phyloP scores from a whole-genome alignment of 306 rosid genomes.

The Prosopis cineraria region DNA sequence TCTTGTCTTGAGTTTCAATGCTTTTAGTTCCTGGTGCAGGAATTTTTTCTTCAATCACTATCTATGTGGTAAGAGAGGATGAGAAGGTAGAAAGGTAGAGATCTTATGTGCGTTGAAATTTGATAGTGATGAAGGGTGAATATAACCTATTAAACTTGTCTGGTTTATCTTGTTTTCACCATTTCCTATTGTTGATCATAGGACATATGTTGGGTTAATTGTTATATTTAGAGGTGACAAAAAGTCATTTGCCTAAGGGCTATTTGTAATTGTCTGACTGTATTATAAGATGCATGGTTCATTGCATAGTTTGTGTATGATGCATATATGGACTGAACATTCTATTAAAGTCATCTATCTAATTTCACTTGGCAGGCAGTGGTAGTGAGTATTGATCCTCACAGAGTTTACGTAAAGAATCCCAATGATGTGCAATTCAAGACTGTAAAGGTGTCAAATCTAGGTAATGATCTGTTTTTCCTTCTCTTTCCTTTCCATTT shows the following conservation, averaged over 20 bases:
- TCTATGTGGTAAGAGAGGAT: background rate
- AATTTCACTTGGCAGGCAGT: slow-evolving; percentile 71
- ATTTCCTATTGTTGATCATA: background rate
- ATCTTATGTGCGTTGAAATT: background rate
- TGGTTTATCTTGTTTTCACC: background rate
- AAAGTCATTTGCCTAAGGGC: slow-evolving; percentile 19
- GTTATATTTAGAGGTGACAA: background rate
- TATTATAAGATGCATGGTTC: slow-evolving; percentile 19
- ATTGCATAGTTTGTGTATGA: background rate
- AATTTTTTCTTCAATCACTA: background rate
- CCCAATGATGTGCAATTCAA: slow-evolving; percentile 75
- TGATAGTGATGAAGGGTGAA: background rate
- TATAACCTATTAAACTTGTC: background rate
- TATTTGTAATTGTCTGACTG: background rate
- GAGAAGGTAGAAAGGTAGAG: background rate
- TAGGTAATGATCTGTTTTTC: slow-evolving; percentile 48
- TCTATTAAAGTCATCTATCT: background rate
- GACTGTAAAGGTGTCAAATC: slow-evolving; percentile 59
- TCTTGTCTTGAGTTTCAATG: background rate
- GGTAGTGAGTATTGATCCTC: slow-evolving; percentile 95
- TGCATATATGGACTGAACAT: slow-evolving; percentile 14
- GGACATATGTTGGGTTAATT: background rate
- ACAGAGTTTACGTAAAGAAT: slow-evolving; percentile 72
- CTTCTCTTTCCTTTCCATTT: background rate
- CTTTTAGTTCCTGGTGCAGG: background rate